Base-by-base conservation (phyloP, 106 monocot species). In the Acorus gramineus region DNA sequence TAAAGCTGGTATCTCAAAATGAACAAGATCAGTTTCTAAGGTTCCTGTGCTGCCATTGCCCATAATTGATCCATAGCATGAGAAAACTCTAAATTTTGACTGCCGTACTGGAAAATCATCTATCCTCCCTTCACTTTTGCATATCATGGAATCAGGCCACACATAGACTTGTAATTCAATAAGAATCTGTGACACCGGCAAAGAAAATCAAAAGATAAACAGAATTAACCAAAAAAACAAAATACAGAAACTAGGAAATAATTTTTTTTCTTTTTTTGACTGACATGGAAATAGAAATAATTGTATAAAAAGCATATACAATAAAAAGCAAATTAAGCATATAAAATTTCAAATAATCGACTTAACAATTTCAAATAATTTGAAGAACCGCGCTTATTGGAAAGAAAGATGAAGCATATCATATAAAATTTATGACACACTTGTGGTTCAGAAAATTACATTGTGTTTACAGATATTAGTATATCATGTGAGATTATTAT, bases 151-250 rank as follows among this genome's bases (percentile, higher is more conserved):
- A 14, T 87, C 87, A 63, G 72, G 66, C 47, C 70, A 49, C 43
- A 65, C 64, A 80, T 70, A 80, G 2, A 83, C 69, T 61, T 87
- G 77, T 57, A 87, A 57, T 69, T 79, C 69, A 44, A 81, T 60
- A 74, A 73, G 52, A 66, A 70, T 69, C 76, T 80, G 76, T 46
- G 53, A 71, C 28, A 28, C 28, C 28, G 1, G 2, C 4, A 14
- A 60, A 44, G 28, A 60, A 42, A 60, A 60, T 6, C 42, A 60
- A 44, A 42, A 44, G 43, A 28, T 6, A 66, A 70, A 70, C 7
- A 61, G 8, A 62, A 59, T 5, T 3, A 28, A 59, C 14, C 58
- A 14, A 42, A 42, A 59, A 6, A 7, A 58, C 5, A 59, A 11
- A 43, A 60, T 28, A 28, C 0, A 28, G 0, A 28, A 28, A 28